Percentiles rank a stretch among this genome's conserved stretches.
Conservation (phyloP, 1,139 yeast species). For the Taphrina communis region DNA sequence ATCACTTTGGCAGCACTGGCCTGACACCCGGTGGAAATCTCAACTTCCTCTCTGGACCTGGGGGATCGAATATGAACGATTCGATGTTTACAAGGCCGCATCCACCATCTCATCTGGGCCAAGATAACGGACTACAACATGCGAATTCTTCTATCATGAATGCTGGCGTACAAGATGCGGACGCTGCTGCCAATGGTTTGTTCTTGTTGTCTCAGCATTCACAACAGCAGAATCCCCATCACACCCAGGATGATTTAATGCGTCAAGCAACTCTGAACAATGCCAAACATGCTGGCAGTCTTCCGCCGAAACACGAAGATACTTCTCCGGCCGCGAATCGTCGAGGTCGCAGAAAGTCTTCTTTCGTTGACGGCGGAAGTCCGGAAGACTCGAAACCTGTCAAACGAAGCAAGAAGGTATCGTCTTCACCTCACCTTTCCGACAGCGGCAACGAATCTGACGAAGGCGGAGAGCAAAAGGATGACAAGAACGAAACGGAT, state of each 20-base stretch:
- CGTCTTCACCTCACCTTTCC: conserved; percentile 9
- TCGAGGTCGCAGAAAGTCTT: conserved; percentile 25
- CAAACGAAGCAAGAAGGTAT: conserved; percentile 24
- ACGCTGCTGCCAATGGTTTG: conserved; percentile 50
- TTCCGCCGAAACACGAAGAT: conserved; percentile 14
- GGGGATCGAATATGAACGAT: conserved; percentile 27
- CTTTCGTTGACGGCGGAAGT: conserved; percentile 15
- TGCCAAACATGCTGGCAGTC: conserved; percentile 24
- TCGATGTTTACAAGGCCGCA: conserved; percentile 28
- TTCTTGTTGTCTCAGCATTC: conserved; percentile 49
- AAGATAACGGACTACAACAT: conserved; percentile 21
- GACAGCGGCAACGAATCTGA: conserved; percentile 41
- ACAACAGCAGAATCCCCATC: conserved; percentile 38
- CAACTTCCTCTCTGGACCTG: conserved; percentile 32
- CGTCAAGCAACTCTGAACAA: conserved; percentile 37
- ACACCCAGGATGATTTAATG: conserved; percentile 26
- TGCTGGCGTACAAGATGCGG: conserved; percentile 43
- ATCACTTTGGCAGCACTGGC: conserved; percentile 47
- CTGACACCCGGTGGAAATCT: conserved; percentile 28
- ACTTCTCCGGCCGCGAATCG: conserved; percentile 18
- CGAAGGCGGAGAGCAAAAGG: conserved; percentile 31
- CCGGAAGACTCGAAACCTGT: conserved; percentile 25
- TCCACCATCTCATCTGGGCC: conserved; percentile 33
- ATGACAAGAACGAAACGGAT: conserved; percentile 52
- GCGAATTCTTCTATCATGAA: background rate